Base-by-base conservation (phyloP, 108 stramenopile species). In the Skeletonema menzelii region DNA sequence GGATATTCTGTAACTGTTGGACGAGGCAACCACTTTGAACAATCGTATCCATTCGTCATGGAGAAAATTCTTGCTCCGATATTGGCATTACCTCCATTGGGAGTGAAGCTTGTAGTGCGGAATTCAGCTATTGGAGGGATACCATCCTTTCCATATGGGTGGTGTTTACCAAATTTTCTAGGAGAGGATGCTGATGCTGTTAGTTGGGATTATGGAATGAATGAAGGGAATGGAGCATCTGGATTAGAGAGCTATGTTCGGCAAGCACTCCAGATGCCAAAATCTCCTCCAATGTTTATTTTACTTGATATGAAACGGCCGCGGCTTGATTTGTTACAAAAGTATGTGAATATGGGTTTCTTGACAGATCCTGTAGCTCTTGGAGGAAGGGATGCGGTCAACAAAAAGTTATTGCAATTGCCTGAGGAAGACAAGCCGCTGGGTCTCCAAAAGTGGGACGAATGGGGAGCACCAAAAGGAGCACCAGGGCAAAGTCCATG, bases 41-140 rank as follows among this genome's bases (percentile, higher is more conserved):
- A 95, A 71, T 82, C 86, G 30, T 95, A 86, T 74, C 91, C 91
- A 5, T 87, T 91, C 70, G 84, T 91, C 8, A 65, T 91, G 56
- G 76, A 87, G 74, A 44, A 63, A 13, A 68, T 88, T 35, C 63
- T 92, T 32, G 56, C 88, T 11, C 78, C 75, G 17, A 13, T 72
- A 24, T 34, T 74, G 27, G 3, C 37, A 44, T 35, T 71, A 42
- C 66, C 67, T 28, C 70, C 85, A 0, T 59, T 90, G 1, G 76
- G 77, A 7, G 72, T 92, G 22, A 61, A 83, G 14, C 71, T 95
- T 32, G 68, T 72, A 11, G 90, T 93, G 3, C 68, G 83, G 4
- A 95, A 95, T 73, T 78, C 85, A n/a, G 94, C 91, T 13, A 91
- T 91, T 82, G 94, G 94, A 27, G 94, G 94, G 11, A 87, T 90